A percentile compares a stretch with the other conserved stretches of the same genome.
These are phyloP conservation scores for Coelastrella sp. DNA, from an alignment of 139 green algal species.

Conservation along the genomic window DNA sequence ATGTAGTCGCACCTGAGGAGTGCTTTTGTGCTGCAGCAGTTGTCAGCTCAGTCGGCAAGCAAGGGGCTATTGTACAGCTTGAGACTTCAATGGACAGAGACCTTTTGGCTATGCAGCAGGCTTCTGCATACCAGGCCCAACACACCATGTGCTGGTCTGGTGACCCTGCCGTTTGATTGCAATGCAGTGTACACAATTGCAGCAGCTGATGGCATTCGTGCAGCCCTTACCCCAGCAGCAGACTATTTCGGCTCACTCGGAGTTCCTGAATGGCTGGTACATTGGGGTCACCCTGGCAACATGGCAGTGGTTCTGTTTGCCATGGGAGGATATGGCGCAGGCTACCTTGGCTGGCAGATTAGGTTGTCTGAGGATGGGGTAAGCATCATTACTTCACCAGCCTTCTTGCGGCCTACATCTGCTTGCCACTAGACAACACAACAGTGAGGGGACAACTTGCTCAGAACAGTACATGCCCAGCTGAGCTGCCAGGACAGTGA, in stretches of 20 bases:
- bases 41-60: background rate
- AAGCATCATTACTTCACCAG: background rate
- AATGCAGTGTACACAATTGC: constrained; percentile 28
- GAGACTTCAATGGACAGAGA: background rate
- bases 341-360: constrained; percentile 76
- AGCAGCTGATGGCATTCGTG: constrained; percentile 42
- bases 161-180: background rate
- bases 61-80: background rate
- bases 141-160: background rate
- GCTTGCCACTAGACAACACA: too few relatives aligned
- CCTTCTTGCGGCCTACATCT: background rate
- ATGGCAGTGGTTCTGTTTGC: constrained; percentile 80
- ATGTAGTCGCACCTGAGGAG: background rate
- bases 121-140: background rate
- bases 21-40: background rate
- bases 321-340: constrained; percentile 79
- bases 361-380: constrained; percentile 57
- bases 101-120: background rate
- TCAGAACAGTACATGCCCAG: too few relatives aligned
- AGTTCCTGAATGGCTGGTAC: constrained; percentile 6
- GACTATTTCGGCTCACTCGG: constrained; percentile 66
- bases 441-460: too few relatives aligned
- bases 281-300: constrained; percentile 81
- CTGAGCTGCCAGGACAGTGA: too few relatives aligned
- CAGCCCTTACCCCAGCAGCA: constrained; percentile 53